Percentiles rank a stretch among this genome's conserved stretches.
These are phyloP conservation scores for Coniochaeta sp. DNA, from an alignment of 2,329 filamentous ascomycete species.

Conservation along the genomic window DNA sequence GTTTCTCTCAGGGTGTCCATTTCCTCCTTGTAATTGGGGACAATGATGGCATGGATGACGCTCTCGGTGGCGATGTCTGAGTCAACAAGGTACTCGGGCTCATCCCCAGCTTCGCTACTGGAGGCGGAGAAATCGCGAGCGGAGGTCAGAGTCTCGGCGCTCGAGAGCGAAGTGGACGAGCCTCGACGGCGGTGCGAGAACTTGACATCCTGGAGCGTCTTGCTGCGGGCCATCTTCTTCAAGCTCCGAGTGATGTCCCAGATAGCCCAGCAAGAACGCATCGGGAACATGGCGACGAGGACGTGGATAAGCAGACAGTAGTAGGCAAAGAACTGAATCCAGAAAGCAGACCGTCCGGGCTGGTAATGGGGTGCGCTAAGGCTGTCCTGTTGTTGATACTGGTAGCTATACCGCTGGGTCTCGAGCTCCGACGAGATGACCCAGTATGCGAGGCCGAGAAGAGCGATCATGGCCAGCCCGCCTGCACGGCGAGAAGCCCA, in stretches of 20 bases:
- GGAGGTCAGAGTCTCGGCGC: conserved; percentile 45
- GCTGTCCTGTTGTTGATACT: conserved; percentile 31
- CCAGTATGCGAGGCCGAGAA: conserved; percentile 44
- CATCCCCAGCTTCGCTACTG: conserved; percentile 43
- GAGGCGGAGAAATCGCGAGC: conserved; percentile 35
- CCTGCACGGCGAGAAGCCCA: conserved; percentile 49
- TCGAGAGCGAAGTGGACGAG: conserved; percentile 48
- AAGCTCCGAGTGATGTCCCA: conserved; percentile 48
- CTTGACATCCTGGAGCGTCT: conserved; percentile 39
- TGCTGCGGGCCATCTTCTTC: conserved; percentile 35
- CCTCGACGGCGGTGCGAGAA: conserved; percentile 38
- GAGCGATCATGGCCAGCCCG: conserved; percentile 45
- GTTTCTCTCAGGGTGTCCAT: conserved; percentile 61
- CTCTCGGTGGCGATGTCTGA: conserved; percentile 32
- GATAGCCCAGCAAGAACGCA: conserved; percentile 55
- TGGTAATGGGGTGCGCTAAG: conserved; percentile 25
- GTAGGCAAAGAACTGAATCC: conserved; percentile 50
- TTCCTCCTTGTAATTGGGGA: conserved; percentile 71
- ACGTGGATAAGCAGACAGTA: conserved; percentile 60
- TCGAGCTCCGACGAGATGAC: conserved; percentile 45
- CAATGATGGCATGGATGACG: conserved; percentile 58
- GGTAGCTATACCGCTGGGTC: conserved; percentile 34
- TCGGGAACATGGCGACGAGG: conserved; percentile 55
- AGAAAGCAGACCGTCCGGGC: conserved; percentile 36
- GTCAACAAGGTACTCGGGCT: conserved; percentile 37